Evolutionary conservation across 305 asterid genomes (phyloP), one percentile per base, ranked within the genome.

Genomic region (Stenogyne calaminthoides): DNA sequence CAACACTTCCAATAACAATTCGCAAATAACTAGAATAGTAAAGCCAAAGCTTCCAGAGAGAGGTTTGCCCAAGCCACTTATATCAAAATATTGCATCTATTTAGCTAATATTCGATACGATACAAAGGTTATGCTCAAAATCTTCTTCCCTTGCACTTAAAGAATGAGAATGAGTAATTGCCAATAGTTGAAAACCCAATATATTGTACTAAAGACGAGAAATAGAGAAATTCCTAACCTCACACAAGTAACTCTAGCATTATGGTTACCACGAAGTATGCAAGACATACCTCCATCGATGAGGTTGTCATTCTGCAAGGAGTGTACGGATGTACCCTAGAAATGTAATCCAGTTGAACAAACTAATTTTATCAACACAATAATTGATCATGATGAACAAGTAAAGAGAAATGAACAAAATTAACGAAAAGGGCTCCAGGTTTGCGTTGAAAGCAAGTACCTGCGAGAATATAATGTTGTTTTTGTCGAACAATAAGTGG

Each of bases 241-340:
- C 88, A 83, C 84, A 77, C 87, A 90, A 67, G 94, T 87, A 72
- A 92, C 77, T 84, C 88, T 88, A 65, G 97, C 89, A n/a, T 78
- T 82, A 81, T 92, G 98, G 83, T 72, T 80, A 58, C 78, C 83
- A 46, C 68, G 84, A 40, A 73, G 72, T 9, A 66, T 63, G 54
- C 64, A 37, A 56, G 81, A 52, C 70, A 40, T 55, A 51, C 20
- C 55, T 75, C 84, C 89, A 64, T 70, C 42, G 14, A 25, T 6
- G 69, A 79, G 65, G 29, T 76, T 47, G 12, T 78, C 84, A 64
- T 62, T 78, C 80, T 68, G 51, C 76, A 80, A 27, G 14, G 81
- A 65, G 22, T 67, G 74, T 64, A 90, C 14, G 29, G 78, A 62
- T 76, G 88, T 61, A 56, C 92, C 98, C 97, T 92, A 80, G 78